phyloP scores from a whole-genome alignment of 1,139 yeast genomes.

The Scheffersomyces segobiensis region DNA sequence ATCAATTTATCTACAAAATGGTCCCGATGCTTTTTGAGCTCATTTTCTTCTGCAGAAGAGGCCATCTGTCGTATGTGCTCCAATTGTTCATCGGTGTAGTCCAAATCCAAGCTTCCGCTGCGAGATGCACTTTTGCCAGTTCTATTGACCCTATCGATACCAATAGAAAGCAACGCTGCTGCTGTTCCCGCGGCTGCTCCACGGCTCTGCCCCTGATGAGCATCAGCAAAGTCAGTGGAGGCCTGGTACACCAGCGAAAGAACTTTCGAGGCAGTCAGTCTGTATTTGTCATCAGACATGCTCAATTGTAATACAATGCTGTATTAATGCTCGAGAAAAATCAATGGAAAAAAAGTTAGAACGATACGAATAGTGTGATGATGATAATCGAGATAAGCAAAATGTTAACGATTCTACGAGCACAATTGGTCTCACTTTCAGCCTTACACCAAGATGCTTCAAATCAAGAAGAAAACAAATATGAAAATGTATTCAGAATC shows the following conservation, averaged over 20 bases:
- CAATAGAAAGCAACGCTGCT: conserved; percentile 55
- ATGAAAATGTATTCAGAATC: not conserved
- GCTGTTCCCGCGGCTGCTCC: conserved; percentile 61
- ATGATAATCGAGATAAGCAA: not conserved
- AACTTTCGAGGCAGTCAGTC: conserved; percentile 9
- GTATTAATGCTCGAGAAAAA: not conserved
- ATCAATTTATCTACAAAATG: conserved; percentile 63
- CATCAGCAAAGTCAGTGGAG: conserved; percentile 28
- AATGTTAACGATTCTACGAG: not conserved
- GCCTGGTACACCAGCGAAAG: conserved; percentile 18
- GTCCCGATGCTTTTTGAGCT: conserved; percentile 14
- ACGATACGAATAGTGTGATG: not conserved
- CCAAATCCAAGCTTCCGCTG: conserved; percentile 5
- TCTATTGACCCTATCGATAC: conserved; percentile 42
- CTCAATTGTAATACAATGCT: not conserved
- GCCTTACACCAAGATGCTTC: not conserved
- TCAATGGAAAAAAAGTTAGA: not conserved
- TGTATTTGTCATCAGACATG: not conserved
- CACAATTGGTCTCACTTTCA: not conserved
- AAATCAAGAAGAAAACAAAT: not conserved
- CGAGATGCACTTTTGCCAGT: conserved; percentile 11
- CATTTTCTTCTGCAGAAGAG: conserved; percentile 24
- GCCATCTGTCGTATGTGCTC: conserved; percentile 20
- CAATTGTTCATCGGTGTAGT: conserved; percentile 17
- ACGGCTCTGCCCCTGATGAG: conserved; percentile 37